These are phyloP conservation scores for Neurospora discreta DNA, from an alignment of 495 filamentous ascomycete species.

Conservation along the genomic window DNA sequence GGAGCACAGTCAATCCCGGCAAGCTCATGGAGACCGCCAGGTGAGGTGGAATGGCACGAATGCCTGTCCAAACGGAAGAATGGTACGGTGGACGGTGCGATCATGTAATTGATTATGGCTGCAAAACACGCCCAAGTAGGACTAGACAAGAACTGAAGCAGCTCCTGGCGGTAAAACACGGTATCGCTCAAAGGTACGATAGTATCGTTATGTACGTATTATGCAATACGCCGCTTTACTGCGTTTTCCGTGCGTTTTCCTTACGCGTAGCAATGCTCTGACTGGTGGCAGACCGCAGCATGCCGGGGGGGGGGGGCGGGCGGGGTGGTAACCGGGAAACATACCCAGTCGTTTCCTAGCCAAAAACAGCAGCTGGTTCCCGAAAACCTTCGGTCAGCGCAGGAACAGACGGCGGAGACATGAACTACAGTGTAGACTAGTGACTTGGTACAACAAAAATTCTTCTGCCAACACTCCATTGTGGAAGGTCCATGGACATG, in stretches of 20 bases:
- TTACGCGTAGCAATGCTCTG: not conserved
- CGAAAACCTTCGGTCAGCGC: not conserved
- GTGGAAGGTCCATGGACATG: not conserved
- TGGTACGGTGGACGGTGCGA: not conserved
- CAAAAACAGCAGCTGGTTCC: not conserved
- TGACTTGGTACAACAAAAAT: too few relatives aligned
- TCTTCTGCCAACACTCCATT: not conserved
- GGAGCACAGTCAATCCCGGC: not conserved
- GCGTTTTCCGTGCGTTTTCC: not conserved
- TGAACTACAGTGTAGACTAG: not conserved
- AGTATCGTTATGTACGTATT: not conserved
- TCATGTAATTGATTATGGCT: not conserved
- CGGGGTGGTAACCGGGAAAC: not conserved
- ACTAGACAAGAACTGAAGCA: not conserved
- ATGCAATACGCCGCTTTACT: not conserved
- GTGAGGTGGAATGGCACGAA: not conserved
- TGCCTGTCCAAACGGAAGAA: not conserved
- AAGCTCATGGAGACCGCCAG: not conserved
- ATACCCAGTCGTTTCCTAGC: not conserved
- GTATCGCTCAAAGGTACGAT: not conserved
- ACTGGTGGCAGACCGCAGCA: not conserved
- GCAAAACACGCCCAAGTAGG: not conserved
- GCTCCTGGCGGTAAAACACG: not conserved
- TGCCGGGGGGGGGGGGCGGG: not conserved
- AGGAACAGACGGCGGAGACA: not conserved